A percentile compares a stretch with the other conserved stretches of the same genome.
phyloP scores from a whole-genome alignment of 2,329 filamentous ascomycete species.

The Colletotrichum eremochloae region DNA sequence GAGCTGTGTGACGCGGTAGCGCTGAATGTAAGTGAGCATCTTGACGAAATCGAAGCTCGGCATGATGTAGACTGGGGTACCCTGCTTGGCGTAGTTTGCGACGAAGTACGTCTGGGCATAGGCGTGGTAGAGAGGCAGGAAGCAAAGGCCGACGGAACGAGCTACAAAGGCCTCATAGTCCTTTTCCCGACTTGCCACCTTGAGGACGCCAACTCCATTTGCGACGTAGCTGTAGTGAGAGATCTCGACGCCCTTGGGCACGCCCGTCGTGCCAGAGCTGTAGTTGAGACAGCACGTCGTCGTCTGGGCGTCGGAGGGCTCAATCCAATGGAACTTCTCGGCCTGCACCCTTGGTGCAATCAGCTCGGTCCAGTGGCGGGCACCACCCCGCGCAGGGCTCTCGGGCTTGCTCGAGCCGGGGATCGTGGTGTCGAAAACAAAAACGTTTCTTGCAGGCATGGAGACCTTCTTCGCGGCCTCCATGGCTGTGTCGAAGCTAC shows the following conservation, averaged over 20 bases:
- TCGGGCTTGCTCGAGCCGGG: conserved; percentile 47
- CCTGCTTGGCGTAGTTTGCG: conserved; percentile 67
- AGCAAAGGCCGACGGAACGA: conserved; percentile 67
- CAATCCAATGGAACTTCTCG: conserved; percentile 72
- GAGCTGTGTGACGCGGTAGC: conserved; percentile 76
- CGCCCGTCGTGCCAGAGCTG: conserved; percentile 82
- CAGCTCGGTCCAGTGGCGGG: conserved; percentile 75
- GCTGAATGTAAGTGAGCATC: conserved; percentile 77
- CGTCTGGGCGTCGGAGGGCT: conserved; percentile 63
- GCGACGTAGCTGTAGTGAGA: conserved; percentile 82
- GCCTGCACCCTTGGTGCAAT: conserved; percentile 66
- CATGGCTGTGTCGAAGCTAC: conserved; percentile 71
- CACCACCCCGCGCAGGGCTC: conserved; percentile 49
- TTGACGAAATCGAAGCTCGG: conserved; percentile 79
- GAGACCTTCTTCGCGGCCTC: conserved; percentile 73
- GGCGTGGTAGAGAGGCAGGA: conserved; percentile 83
- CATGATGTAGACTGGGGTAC: conserved; percentile 84
- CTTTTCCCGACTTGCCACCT: conserved; percentile 59
- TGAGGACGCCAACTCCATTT: conserved; percentile 74
- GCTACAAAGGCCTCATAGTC: conserved; percentile 60
- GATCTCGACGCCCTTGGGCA: conserved; percentile 87
- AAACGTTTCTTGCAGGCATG: conserved; percentile 68
- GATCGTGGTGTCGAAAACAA: conserved; percentile 72
- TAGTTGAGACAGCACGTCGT: conserved; percentile 82
- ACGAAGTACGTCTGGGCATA: conserved; percentile 80